These are phyloP conservation scores for Daldinia grandis DNA, from an alignment of 495 filamentous ascomycete species.

Conservation along the genomic window DNA sequence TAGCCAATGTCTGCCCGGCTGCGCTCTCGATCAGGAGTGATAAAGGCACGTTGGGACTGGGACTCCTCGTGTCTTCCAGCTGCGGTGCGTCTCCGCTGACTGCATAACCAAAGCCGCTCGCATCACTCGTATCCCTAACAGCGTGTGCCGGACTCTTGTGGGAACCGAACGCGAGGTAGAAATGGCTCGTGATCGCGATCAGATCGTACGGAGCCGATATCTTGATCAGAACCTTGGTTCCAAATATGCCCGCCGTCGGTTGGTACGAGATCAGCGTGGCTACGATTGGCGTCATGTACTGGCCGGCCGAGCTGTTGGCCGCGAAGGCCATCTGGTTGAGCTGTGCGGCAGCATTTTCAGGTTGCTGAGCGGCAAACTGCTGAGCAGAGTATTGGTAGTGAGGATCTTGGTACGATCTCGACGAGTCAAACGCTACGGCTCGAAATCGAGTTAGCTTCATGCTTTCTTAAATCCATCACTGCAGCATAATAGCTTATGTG, in stretches of 20 bases:
- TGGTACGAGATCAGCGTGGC: slow-evolving; percentile 70
- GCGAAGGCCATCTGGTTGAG: slow-evolving; percentile 64
- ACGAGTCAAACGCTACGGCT: slow-evolving; percentile 57
- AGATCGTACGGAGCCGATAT: slow-evolving; percentile 77
- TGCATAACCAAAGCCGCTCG: slow-evolving; percentile 71
- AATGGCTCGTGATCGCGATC: slow-evolving; percentile 62
- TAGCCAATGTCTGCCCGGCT: slow-evolving; percentile 66
- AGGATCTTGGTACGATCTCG: slow-evolving; percentile 53
- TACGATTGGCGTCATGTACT: slow-evolving; percentile 58
- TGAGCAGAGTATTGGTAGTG: slow-evolving; percentile 56
- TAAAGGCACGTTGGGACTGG: slow-evolving; percentile 74
- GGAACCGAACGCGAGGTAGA: slow-evolving; percentile 78
- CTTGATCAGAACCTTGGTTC: slow-evolving; percentile 74
- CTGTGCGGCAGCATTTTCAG: slow-evolving; percentile 57
- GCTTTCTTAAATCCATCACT: not conserved
- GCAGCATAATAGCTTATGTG: not conserved
- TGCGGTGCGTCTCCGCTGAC: slow-evolving; percentile 76
- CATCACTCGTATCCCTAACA: slow-evolving; percentile 66
- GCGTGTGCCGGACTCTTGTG: slow-evolving; percentile 71
- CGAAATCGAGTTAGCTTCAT: slow-evolving; percentile 46
- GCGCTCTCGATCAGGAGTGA: slow-evolving; percentile 74
- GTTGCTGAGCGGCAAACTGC: slow-evolving; percentile 50
- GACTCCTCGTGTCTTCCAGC: slow-evolving; percentile 70
- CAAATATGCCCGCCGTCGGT: slow-evolving; percentile 71
- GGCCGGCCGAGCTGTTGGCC: slow-evolving; percentile 60